phyloP scores from a whole-genome alignment of 192 early-diverging fungal species.

The Haplosporangium gracile region DNA sequence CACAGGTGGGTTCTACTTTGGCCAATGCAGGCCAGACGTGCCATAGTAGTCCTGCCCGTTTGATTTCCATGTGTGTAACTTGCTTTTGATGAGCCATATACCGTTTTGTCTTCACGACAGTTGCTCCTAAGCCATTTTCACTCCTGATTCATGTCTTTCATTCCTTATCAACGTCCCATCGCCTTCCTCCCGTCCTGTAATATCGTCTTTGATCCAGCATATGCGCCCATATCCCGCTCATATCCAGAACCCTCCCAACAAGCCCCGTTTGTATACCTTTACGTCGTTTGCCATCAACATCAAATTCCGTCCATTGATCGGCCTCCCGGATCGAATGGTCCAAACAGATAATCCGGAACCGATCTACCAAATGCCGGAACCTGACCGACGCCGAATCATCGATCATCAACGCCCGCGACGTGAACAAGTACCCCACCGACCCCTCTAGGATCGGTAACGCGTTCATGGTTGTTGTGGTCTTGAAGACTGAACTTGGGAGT shows the following conservation, averaged over 20 bases:
- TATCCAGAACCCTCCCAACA: neutral
- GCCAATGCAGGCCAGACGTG: too few species aligned
- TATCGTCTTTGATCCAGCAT: too few species aligned
- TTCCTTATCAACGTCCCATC: too few species aligned
- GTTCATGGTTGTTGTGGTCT: slow-evolving; percentile 80
- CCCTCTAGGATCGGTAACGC: slow-evolving; percentile 69
- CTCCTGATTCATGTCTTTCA: too few species aligned
- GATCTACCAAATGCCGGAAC: slow-evolving; percentile 65
- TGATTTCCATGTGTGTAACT: too few species aligned
- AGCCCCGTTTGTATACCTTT: slow-evolving; percentile 15
- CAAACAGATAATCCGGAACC: slow-evolving; percentile 60
- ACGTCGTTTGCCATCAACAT: slow-evolving; percentile 38
- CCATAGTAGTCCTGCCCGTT: too few species aligned
- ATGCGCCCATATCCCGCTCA: too few species aligned
- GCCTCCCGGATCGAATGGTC: slow-evolving; percentile 52
- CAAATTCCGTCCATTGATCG: slow-evolving; percentile 49
- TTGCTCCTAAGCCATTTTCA: too few species aligned
- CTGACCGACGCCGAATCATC: slow-evolving; percentile 65
- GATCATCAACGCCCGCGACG: slow-evolving; percentile 76
- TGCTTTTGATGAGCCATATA: too few species aligned
- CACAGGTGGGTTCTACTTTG: too few species aligned
- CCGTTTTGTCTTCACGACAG: too few species aligned
- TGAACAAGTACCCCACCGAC: slow-evolving; percentile 85
- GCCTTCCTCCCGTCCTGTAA: too few species aligned
- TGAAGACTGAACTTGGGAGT: slow-evolving; percentile 80